These are phyloP conservation scores for Kingdonia uniflora DNA, from an alignment of 164 flowering plant genomes.

Conservation along the genomic window DNA sequence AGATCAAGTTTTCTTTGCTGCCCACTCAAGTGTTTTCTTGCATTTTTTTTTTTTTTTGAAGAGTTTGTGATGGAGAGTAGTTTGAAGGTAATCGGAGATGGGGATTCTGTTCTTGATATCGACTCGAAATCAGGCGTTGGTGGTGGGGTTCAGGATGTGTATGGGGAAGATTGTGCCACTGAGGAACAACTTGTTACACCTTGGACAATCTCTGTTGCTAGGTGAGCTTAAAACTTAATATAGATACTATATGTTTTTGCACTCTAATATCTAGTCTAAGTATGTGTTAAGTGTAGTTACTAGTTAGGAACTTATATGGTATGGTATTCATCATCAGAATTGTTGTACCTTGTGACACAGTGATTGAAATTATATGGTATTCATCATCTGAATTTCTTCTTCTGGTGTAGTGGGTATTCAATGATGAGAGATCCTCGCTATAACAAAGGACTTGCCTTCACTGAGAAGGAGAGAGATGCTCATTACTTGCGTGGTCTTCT, in stretches of 20 bases:
- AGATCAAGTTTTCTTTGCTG: background rate
- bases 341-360: too few relatives aligned
- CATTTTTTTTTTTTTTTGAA: conserved; percentile 8
- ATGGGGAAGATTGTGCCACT: conserved; percentile 66
- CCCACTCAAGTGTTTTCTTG: conserved; percentile 15
- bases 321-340: too few relatives aligned
- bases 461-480: conserved; percentile 67
- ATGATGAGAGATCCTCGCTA: conserved; percentile 72
- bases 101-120: conserved; percentile 18
- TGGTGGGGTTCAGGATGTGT: conserved; percentile 60
- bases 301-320: too few relatives aligned
- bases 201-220: conserved; percentile 63
- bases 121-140: conserved; percentile 28
- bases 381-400: background rate
- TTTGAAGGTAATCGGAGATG: conserved; percentile 27
- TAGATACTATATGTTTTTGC: too few relatives aligned
- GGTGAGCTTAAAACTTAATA: conserved; percentile 24
- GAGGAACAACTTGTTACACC: conserved; percentile 69
- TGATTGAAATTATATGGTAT: too few relatives aligned
- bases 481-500: conserved; percentile 81
- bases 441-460: conserved; percentile 78
- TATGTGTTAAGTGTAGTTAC: too few relatives aligned
- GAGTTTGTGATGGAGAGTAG: conserved; percentile 31
- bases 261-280: too few relatives aligned
- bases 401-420: conserved; percentile 47